Conservation (phyloP, 2,329 filamentous ascomycete genomes). For the Cordyceps cateniannulata region DNA sequence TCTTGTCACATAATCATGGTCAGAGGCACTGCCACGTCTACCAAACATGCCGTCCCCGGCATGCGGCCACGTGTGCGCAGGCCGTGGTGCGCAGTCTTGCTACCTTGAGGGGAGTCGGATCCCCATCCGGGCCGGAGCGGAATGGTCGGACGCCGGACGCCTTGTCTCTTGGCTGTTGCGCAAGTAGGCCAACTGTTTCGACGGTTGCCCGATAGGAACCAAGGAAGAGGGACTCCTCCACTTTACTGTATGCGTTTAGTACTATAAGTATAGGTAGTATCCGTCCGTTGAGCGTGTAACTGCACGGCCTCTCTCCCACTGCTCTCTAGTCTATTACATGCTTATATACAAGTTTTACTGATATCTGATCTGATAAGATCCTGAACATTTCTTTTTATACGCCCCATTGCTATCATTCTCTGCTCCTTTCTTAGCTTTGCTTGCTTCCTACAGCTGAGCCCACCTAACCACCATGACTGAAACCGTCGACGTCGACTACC, state of each 20-base stretch:
- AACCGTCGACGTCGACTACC: slow-evolving; percentile 3
- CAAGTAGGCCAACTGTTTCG: too few species aligned
- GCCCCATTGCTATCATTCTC: too few species aligned
- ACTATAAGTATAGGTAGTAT: not conserved
- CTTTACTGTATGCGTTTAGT: not conserved
- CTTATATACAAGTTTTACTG: not conserved
- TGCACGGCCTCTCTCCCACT: not conserved
- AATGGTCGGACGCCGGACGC: not conserved
- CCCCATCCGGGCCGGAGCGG: not conserved
- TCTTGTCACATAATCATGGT: too few species aligned
- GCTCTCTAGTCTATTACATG: too few species aligned
- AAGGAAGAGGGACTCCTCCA: not conserved
- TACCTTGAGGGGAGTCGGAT: not conserved
- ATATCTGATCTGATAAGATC: not conserved
- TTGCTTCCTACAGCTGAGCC: not conserved
- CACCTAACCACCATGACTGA: not conserved
- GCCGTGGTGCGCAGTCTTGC: not conserved
- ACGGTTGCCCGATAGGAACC: not conserved
- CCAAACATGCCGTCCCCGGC: too few species aligned
- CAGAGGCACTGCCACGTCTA: too few species aligned
- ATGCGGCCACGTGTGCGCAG: too few species aligned
- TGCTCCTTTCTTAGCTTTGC: too few species aligned
- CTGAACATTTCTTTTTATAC: not conserved
- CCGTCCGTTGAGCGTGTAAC: too few species aligned
- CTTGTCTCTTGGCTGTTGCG: not conserved